A percentile compares a stretch with the other conserved stretches of the same genome.
Evolutionary conservation across 495 filamentous ascomycete species (phyloP).

Genomic region (Penicillium canescens): DNA sequence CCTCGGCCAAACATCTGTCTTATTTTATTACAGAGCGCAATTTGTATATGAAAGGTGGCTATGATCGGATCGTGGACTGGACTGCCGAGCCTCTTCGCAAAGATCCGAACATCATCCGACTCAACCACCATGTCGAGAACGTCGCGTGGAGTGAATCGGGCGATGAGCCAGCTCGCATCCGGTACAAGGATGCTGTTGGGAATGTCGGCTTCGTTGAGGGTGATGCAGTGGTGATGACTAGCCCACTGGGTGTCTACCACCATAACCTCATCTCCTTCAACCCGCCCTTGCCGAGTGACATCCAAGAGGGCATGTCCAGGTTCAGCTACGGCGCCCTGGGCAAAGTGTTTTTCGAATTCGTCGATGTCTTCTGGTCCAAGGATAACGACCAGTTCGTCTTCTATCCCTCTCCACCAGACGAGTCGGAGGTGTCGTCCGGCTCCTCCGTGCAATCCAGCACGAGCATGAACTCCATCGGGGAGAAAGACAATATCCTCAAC

Average conservation of each 20-base stretch:
- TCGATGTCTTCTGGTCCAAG: conserved; percentile 25
- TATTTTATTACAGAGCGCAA: conserved; percentile 29
- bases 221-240: conserved; percentile 24
- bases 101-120: conserved; percentile 14
- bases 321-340: conserved; percentile 26
- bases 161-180: conserved; percentile 6
- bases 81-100: conserved; percentile 13
- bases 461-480: conserved; percentile 15
- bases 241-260: conserved; percentile 23
- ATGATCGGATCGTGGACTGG: conserved; percentile 28
- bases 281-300: conserved; percentile 26
- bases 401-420: conserved; percentile 23
- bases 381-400: conserved; percentile 29
- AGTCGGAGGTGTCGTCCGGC: conserved; percentile 7
- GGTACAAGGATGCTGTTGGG: conserved; percentile 17
- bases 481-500: conserved; percentile 25
- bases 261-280: conserved; percentile 24
- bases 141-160: conserved; percentile 22
- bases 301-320: conserved; percentile 20
- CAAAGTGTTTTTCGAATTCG: conserved; percentile 29
- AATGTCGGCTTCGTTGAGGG: conserved; percentile 3
- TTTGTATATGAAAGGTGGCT: conserved; percentile 28
- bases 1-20: conserved; percentile 25
- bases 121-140: conserved; percentile 19
- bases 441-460: conserved; percentile 15